Conservation (phyloP, 176 grass and related monocot species). For the Pontederia crassipes region DNA sequence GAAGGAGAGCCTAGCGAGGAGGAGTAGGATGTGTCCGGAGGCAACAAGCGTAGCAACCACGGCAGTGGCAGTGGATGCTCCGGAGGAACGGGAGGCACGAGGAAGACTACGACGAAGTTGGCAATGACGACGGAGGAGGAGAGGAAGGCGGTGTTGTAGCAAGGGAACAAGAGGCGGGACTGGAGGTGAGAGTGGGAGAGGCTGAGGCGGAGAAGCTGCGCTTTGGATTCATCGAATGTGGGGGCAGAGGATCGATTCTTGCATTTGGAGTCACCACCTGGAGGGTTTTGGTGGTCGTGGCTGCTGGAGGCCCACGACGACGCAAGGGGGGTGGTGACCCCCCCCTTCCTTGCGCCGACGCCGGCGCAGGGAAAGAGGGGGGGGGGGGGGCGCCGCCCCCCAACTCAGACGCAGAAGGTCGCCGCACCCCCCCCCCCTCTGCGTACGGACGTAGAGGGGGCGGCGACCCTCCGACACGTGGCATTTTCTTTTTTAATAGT, state of each 20-base stretch:
- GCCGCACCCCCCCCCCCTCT: too few relatives aligned
- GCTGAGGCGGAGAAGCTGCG: slow-evolving; percentile 79
- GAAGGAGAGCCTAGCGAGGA: slow-evolving; percentile 20
- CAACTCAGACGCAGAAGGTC: too few relatives aligned
- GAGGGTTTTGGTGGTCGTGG: not conserved
- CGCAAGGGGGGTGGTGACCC: too few relatives aligned
- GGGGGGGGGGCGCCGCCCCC: too few relatives aligned
- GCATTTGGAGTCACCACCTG: slow-evolving; percentile 21
- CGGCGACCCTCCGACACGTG: too few relatives aligned
- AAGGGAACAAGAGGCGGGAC: slow-evolving; percentile 51
- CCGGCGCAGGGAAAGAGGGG: too few relatives aligned
- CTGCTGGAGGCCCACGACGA: too few relatives aligned
- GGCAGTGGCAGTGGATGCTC: slow-evolving; percentile 6
- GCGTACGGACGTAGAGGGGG: too few relatives aligned
- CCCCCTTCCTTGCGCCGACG: too few relatives aligned
- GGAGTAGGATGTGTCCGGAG: slow-evolving; percentile 36
- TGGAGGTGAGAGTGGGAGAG: slow-evolving; percentile 44
- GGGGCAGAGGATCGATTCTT: slow-evolving; percentile 1
- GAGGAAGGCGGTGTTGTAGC: slow-evolving; percentile 35
- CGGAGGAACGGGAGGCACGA: not conserved
- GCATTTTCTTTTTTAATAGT: too few relatives aligned
- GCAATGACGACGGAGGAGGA: slow-evolving; percentile 31
- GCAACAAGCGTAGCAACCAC: slow-evolving; percentile 25
- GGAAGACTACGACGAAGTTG: slow-evolving; percentile 25
- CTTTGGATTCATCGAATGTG: slow-evolving; percentile 45